A percentile compares a stretch with the other conserved stretches of the same genome.
phyloP scores from a whole-genome alignment of 805 yeast species.

The Torulaspora quercuum region DNA sequence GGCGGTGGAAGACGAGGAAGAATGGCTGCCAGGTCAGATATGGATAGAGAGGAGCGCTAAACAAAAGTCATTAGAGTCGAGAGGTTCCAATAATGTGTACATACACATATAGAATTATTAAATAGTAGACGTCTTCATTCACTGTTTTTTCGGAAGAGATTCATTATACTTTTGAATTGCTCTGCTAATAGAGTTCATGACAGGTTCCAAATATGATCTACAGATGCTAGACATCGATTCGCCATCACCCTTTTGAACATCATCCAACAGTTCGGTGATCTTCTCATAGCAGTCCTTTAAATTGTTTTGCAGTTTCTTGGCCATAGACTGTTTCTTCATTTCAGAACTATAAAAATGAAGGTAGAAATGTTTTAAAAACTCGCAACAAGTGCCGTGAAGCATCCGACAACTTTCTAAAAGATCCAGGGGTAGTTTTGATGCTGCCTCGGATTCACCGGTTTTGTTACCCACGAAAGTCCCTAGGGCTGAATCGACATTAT shows the following conservation, averaged over 20 bases:
- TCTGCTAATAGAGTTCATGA: conserved; percentile 42
- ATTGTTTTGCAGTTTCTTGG: conserved; percentile 48
- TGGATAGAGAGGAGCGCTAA: conserved; percentile 45
- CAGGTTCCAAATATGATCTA: conserved; percentile 41
- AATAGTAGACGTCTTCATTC: not conserved
- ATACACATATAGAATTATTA: not conserved
- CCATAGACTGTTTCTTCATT: conserved; percentile 41
- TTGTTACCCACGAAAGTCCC: conserved; percentile 28
- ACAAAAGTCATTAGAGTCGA: not conserved
- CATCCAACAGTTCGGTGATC: conserved; percentile 29
- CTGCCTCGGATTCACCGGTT: conserved; percentile 31
- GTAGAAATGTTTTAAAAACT: conserved; percentile 76
- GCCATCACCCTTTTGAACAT: conserved; percentile 33
- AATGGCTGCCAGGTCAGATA: conserved; percentile 42
- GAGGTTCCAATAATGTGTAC: conserved; percentile 2
- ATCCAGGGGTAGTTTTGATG: conserved; percentile 35
- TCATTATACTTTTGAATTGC: conserved; percentile 48
- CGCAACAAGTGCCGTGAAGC: conserved; percentile 69
- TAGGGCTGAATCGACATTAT: conserved; percentile 25
- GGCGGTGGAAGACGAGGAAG: conserved; percentile 41
- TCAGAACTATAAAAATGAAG: conserved; percentile 52
- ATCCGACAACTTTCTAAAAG: conserved; percentile 51
- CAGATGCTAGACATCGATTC: conserved; percentile 30
- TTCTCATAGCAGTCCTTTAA: conserved; percentile 48
- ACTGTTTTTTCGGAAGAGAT: conserved; percentile 15